Conservation (phyloP, 208 protist genomes). For the Leishmania amazonensis region DNA sequence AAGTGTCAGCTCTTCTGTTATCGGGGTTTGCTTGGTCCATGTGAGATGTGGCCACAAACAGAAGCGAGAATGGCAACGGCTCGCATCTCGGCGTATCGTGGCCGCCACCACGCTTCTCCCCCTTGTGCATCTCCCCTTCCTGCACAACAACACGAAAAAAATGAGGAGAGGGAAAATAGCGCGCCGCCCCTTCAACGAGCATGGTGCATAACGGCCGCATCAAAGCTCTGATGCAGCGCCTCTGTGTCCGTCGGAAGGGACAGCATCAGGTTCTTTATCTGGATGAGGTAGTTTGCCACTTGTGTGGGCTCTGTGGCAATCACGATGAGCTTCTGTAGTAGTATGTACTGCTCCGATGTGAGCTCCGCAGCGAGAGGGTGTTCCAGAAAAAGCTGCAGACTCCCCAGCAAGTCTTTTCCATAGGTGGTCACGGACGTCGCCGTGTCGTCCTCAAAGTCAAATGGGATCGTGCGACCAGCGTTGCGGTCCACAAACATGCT, state of each 20-base stretch:
- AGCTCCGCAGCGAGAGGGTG: conserved; percentile 51
- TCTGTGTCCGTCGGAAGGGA: conserved; percentile 51
- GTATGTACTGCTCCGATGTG: conserved; percentile 51
- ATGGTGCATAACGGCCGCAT: conserved; percentile 41
- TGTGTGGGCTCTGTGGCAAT: conserved; percentile 67
- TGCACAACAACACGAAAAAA: neutral
- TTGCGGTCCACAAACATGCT: conserved; percentile 89
- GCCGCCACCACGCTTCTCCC: neutral
- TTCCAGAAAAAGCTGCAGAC: conserved; percentile 61
- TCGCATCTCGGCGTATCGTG: neutral
- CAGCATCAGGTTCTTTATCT: conserved; percentile 71
- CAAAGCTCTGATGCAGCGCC: conserved; percentile 46
- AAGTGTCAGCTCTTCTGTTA: neutral
- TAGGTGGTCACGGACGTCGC: conserved; percentile 41
- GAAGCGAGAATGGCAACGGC: neutral
- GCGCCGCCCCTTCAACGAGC: neutral
- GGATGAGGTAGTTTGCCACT: conserved; percentile 72
- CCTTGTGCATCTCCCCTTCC: neutral
- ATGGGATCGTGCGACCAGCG: conserved; percentile 73
- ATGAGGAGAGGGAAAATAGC: too few species aligned
- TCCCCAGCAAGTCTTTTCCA: conserved; percentile 55
- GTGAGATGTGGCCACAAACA: neutral
- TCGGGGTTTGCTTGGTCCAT: neutral
- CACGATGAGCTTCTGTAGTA: conserved; percentile 63
- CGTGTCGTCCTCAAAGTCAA: conserved; percentile 49